These are phyloP conservation scores for Sanghuangporus sanghuang DNA, from an alignment of 1,284 basidiomycete species.

Conservation along the genomic window DNA sequence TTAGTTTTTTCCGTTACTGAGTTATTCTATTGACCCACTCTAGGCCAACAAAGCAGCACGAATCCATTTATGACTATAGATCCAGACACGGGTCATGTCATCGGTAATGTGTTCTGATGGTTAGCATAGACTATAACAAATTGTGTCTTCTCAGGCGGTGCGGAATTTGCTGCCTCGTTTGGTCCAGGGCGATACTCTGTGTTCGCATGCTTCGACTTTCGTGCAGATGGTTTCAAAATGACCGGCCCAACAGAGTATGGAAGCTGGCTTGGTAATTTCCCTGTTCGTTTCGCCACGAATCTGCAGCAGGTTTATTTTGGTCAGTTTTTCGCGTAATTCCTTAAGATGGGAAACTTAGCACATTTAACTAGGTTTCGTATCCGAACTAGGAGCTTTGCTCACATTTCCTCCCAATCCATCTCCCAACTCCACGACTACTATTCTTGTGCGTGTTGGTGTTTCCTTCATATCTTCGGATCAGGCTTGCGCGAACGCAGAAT, in stretches of 20 bases:
- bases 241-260: constrained; percentile 44
- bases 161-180: constrained; percentile 43
- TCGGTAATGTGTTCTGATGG: neutral
- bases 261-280: constrained; percentile 47
- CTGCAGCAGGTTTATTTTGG: constrained; percentile 24
- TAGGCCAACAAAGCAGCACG: constrained; percentile 11
- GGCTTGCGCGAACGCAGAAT: constrained; percentile 54
- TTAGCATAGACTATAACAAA: neutral
- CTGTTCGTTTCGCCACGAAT: constrained; percentile 41
- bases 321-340: neutral
- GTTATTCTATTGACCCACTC: no score
- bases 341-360: neutral
- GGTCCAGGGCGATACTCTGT: constrained; percentile 53
- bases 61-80: constrained; percentile 19
- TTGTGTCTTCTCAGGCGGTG: constrained; percentile 25
- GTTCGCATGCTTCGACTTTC: constrained; percentile 57
- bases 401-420: constrained; percentile 39
- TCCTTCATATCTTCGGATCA: constrained; percentile 56
- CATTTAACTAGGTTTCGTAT: constrained; percentile 27
- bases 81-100: constrained; percentile 14
- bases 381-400: constrained; percentile 46
- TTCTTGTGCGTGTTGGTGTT: constrained; percentile 52
- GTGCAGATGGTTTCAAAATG: constrained; percentile 46
- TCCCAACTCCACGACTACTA: constrained; percentile 29
- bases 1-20: no score